Base-by-base conservation (phyloP, 225 moss, liverwort and hornwort genomes). In the Antitrichia curtipendula region DNA sequence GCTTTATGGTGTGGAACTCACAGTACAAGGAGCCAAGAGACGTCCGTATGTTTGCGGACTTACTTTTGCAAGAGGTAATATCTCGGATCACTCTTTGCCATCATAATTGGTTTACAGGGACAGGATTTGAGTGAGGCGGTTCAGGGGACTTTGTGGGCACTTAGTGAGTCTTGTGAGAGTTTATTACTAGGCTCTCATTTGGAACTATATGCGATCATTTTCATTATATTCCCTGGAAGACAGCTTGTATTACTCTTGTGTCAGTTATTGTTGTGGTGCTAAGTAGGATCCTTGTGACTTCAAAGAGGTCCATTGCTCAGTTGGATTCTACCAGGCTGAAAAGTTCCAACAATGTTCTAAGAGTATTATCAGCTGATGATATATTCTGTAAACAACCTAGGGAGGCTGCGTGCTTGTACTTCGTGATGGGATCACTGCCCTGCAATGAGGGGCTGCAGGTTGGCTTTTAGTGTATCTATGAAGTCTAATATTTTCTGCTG, bases 11-110 rank as follows among this genome's bases (percentile, higher is more conserved):
- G 57, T 88, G 68, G 84, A 87, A 85, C 83, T 87, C 75, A 91
- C 95, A 98, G 99, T 99, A 96, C 87, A 99, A 96, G 90, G 99
- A 97, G 90, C 97, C 99, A 85, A 99, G 99, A 88, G 99, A 99
- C 88, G 97, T 99, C 78, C 96, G 99, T 82, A 97, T 97, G 99
- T 99, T 99, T 92, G 99, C 95, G 17, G 97, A 99, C 90, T 93
- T 99, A 81, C 94, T 99, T 58, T 87, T 99, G 89, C 99, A 99
- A 91, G 99, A 99, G 96, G 99, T 97, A 93, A 31, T n/a, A 50
- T 82, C 78, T 57, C 53, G 49, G 45, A 82, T 83, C 69, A 38
- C 47, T 86, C 82, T 76, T 86, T 64, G 71, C 41, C 65, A 54
- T 77, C 59, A 58, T 58, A 43, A 53, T 83, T 87, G 61, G 28